Evolutionary conservation across 2,329 filamentous ascomycete species (phyloP).

Genomic region (Harringtonia lauricola): DNA sequence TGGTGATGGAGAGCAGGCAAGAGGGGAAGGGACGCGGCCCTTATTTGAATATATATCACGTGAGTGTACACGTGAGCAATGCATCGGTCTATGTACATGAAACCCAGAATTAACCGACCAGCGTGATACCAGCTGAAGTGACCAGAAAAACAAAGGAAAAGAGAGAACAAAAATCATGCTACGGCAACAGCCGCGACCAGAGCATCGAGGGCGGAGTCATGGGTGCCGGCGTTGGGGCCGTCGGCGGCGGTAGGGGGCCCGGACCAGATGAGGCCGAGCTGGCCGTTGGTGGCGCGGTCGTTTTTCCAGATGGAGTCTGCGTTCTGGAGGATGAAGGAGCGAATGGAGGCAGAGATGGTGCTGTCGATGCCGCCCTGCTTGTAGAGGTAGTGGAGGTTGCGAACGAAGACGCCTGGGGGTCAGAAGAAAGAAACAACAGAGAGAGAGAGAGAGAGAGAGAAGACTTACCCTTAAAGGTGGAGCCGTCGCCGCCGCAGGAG

Average conservation of each 20-base stretch:
- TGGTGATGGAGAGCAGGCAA: constrained; percentile 15
- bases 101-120: no score
- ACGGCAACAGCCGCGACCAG: constrained; percentile 49
- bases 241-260: constrained; percentile 37
- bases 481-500: constrained; percentile 34
- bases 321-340: constrained; percentile 45
- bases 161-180: not conserved
- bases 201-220: constrained; percentile 55
- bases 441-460: not conserved
- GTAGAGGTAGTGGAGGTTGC: constrained; percentile 49
- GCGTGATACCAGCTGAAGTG: no score
- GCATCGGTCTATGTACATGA: no score
- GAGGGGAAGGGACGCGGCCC: not conserved
- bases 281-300: constrained; percentile 32
- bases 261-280: constrained; percentile 53
- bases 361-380: constrained; percentile 33
- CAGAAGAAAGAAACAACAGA: not conserved
- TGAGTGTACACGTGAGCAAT: no score
- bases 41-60: not conserved
- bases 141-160: no score
- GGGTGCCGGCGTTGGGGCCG: constrained; percentile 42
- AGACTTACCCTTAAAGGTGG: constrained; percentile 50
- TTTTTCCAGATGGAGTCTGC: constrained; percentile 55
- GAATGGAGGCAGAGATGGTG: constrained; percentile 24
- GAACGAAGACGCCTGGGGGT: constrained; percentile 42